These are phyloP conservation scores for Selaginella tamariscina DNA, from an alignment of 75 land plant species.

Conservation along the genomic window DNA sequence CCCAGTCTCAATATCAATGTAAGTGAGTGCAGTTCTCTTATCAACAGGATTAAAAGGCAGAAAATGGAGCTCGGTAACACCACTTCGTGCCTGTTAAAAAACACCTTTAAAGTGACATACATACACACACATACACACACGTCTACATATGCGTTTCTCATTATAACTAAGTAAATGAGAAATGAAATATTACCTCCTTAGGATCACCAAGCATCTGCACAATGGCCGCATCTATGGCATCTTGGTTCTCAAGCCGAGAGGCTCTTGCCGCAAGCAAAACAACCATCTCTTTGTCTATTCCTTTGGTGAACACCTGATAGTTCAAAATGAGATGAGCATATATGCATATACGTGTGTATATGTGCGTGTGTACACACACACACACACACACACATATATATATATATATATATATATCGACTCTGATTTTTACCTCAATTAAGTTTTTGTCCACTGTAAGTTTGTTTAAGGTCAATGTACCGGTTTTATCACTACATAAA, in stretches of 20 bases:
- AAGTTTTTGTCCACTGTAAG: slow-evolving; percentile 61
- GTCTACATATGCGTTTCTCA: too few species aligned
- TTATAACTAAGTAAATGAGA: neutral
- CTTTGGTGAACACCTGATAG: slow-evolving; percentile 42
- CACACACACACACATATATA: too few species aligned
- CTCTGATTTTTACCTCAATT: slow-evolving; percentile 44
- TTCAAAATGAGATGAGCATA: too few species aligned
- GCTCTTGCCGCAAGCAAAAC: slow-evolving; percentile 71
- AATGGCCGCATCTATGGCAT: slow-evolving; percentile 81
- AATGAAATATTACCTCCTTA: slow-evolving; percentile 42
- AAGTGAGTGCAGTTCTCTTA: slow-evolving; percentile 79
- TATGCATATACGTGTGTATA: too few species aligned
- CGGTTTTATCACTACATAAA: slow-evolving; percentile 80
- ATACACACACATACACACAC: too few species aligned
- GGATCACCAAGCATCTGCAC: slow-evolving; percentile 71
- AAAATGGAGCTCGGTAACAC: slow-evolving; percentile 62
- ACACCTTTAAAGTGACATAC: too few species aligned
- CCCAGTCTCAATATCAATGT: slow-evolving; percentile 41
- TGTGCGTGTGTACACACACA: too few species aligned
- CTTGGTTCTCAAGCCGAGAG: slow-evolving; percentile 75
- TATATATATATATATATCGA: too few species aligned
- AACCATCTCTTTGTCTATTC: slow-evolving; percentile 49
- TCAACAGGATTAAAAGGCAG: slow-evolving; percentile 82
- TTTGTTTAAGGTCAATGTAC: slow-evolving; percentile 72
- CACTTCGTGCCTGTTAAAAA: slow-evolving; percentile 56